These are phyloP conservation scores for Naematelia aurantialba DNA, from an alignment of 768 basidiomycete genomes.

Conservation along the genomic window DNA sequence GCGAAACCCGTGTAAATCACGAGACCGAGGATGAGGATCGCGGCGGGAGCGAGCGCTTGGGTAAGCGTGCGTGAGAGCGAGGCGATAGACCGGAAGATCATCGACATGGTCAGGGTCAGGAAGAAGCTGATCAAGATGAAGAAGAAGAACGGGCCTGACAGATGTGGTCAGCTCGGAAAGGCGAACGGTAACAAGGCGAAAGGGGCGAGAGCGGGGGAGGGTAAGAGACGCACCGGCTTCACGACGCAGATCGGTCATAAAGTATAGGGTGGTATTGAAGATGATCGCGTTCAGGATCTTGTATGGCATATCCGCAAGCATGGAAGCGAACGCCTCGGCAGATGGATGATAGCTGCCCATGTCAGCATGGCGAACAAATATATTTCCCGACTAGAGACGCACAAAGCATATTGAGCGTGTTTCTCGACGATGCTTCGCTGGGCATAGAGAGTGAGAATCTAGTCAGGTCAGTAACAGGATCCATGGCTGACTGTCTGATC, in stretches of 20 bases:
- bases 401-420: constrained; percentile 55
- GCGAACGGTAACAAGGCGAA: too few relatives aligned
- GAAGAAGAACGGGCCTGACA: constrained; percentile 54
- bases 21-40: constrained; percentile 65
- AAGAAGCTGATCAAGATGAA: constrained; percentile 59
- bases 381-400: constrained; percentile 1
- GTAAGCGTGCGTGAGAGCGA: constrained; percentile 64
- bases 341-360: constrained; percentile 56
- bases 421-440: constrained; percentile 54
- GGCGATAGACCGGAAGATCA: constrained; percentile 60
- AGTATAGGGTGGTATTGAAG: constrained; percentile 53
- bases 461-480: background rate
- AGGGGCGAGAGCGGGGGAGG: too few relatives aligned
- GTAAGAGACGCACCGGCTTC: constrained; percentile 57
- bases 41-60: constrained; percentile 59
- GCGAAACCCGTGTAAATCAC: constrained; percentile 65
- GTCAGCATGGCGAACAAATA: constrained; percentile 1
- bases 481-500: too few relatives aligned
- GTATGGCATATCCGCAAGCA: constrained; percentile 49
- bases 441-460: constrained; percentile 51
- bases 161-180: background rate
- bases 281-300: constrained; percentile 41
- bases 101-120: constrained; percentile 55
- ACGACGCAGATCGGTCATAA: constrained; percentile 53
- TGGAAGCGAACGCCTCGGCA: constrained; percentile 48